Base-by-base conservation (phyloP, 2,329 filamentous ascomycete species). In the Aspergillus viridinutans region DNA sequence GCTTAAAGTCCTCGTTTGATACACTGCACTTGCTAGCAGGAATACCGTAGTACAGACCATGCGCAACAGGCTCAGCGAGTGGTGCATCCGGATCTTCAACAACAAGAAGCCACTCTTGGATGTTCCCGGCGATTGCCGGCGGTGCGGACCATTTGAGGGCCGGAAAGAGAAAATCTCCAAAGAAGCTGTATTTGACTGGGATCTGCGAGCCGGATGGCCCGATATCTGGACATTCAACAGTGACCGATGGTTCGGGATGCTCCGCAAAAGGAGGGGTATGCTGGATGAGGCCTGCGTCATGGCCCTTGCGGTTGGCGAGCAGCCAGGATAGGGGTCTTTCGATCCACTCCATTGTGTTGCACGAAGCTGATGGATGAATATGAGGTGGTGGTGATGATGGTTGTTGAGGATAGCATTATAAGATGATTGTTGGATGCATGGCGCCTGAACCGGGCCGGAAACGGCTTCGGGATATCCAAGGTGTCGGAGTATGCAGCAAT, bases 31-130 rank as follows among this genome's bases (percentile, higher is more conserved):
- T 72, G 1, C 63, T 63, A 0, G 70, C 55, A 0, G 72, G 67
- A 20, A 81, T 79, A 3, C 72, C 72, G 9, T 69, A 72, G 54
- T 75, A 80, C 8, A 80, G 64, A 0, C 78, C 79, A 48, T 81
- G 80, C 25, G 72, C 72, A 14, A 78, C 71, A 7, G 79, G 76
- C 8, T 69, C 76, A 6, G 76, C 73, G 29, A 80, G 51, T n/a
- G 78, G 77, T 14, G 75, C 76, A 63, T 81, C 79, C 1, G 77
- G 77, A 53, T 82, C 78, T 57, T 81, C 79, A 38, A 66, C 69
- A 10, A 81, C 65, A n/a, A 83, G 64, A 20, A 82, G 57, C 72
- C 78, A 83, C 62, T 83, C 71, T 54, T 72, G 72, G 10, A 79
- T 71, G 6, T 64, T 61, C 9, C 71, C 55, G 1, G 66, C 67